These are phyloP conservation scores for Aspergillus thermomutatus DNA, from an alignment of 2,329 filamentous ascomycete genomes.

Conservation along the genomic window DNA sequence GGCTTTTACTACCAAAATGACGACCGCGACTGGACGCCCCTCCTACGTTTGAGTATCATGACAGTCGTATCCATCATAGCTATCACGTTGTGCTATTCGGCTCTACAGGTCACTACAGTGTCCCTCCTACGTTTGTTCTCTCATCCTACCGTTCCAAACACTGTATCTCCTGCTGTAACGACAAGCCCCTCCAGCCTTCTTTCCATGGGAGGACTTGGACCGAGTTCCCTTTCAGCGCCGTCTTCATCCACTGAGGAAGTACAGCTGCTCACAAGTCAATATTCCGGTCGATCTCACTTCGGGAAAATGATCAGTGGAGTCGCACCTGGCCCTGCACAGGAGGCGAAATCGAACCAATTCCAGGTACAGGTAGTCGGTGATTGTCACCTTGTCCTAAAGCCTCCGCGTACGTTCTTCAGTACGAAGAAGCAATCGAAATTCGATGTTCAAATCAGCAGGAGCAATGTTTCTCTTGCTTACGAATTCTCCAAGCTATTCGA, in stretches of 20 bases:
- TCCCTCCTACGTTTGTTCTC: constrained; percentile 24
- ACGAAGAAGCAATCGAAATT: constrained; percentile 47
- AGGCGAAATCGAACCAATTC: constrained; percentile 41
- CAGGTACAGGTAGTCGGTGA: constrained; percentile 54
- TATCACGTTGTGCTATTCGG: constrained; percentile 30
- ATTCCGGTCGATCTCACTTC: constrained; percentile 18
- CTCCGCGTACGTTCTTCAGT: constrained; percentile 42
- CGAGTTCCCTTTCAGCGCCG: constrained; percentile 25
- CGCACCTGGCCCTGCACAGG: constrained; percentile 17
- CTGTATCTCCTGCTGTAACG: constrained; percentile 12
- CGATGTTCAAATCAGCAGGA: constrained; percentile 47
- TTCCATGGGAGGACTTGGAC: constrained; percentile 14
- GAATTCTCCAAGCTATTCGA: constrained; percentile 51
- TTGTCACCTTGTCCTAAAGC: constrained; percentile 51
- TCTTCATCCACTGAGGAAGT: constrained; percentile 18
- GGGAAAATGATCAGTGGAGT: constrained; percentile 24
- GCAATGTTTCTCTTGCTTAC: constrained; percentile 40
- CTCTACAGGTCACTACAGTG: constrained; percentile 21
- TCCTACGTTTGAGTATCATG: constrained; percentile 28
- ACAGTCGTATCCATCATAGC: constrained; percentile 26
- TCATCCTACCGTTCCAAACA: constrained; percentile 21
- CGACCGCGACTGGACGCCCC: constrained; percentile 21
- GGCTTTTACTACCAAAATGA: constrained; percentile 19
- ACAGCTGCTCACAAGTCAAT: constrained; percentile 12
- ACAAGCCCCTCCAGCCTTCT: constrained; percentile 19